Evolutionary conservation across 2,329 filamentous ascomycete genomes (phyloP).

Genomic region (Ophiocordyceps sinensis): DNA sequence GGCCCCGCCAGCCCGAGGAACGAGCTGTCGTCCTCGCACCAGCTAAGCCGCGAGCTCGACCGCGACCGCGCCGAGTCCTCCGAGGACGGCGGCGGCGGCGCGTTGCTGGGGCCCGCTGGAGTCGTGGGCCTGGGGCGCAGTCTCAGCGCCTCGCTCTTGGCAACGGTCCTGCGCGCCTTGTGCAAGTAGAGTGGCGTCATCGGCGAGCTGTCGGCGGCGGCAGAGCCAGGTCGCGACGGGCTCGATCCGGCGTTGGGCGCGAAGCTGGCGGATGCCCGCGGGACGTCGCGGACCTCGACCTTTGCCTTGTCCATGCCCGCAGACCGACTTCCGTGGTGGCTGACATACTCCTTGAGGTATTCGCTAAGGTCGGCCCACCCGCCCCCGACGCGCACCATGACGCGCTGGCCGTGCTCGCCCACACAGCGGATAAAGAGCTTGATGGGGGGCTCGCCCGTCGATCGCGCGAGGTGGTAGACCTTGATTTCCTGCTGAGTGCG

Average conservation of each 20-base stretch:
- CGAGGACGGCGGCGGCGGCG: conserved; percentile 22
- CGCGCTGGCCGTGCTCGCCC: conserved; percentile 75
- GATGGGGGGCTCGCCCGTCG: conserved; percentile 73
- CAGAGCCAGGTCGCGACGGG: conserved; percentile 25
- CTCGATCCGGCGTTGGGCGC: conserved; percentile 22
- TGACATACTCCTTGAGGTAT: conserved; percentile 85
- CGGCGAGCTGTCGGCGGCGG: conserved; percentile 20
- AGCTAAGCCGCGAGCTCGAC: conserved; percentile 38
- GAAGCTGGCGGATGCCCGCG: conserved; percentile 15
- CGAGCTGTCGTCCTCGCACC: conserved; percentile 44
- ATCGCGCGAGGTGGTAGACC: conserved; percentile 79
- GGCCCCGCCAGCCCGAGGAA: conserved; percentile 58
- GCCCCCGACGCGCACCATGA: conserved; percentile 95
- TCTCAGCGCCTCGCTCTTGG: conserved; percentile 15
- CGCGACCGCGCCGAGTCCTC: conserved; percentile 31
- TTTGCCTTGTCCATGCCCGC: conserved; percentile 30
- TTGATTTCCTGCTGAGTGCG: conserved; percentile 62
- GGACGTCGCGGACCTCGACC: conserved; percentile 43
- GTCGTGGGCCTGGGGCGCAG: conserved; percentile 28
- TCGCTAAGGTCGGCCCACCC: conserved; percentile 97
- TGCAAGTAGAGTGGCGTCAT: conserved; percentile 37
- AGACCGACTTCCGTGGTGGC: conserved; percentile 71
- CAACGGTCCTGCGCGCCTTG: conserved; percentile 34
- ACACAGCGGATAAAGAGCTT: conserved; percentile 91
- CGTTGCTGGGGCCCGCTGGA: conserved; percentile 21